A percentile compares a stretch with the other conserved stretches of the same genome.
These are phyloP conservation scores for Magnolia changhungtana DNA, from an alignment of 164 flowering plant genomes.

Conservation along the genomic window DNA sequence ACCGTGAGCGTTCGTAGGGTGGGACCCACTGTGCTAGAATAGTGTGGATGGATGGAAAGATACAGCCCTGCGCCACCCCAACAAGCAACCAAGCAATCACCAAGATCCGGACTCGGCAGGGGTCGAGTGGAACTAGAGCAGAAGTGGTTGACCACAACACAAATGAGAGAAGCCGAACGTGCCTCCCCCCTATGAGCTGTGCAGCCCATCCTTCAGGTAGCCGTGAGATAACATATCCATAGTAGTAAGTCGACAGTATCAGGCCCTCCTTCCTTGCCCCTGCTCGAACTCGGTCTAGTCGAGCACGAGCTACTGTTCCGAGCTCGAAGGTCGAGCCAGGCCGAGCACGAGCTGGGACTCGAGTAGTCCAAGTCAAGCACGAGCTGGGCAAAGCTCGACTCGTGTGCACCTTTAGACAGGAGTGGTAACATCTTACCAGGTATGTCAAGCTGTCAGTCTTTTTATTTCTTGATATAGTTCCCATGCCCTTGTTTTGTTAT, in stretches of 20 bases:
- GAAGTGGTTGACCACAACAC: constrained; percentile 81
- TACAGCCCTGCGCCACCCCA: constrained; percentile 93
- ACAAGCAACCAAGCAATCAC: constrained; percentile 79
- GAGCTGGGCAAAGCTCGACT: too few species aligned
- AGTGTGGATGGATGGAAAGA: constrained; percentile 92
- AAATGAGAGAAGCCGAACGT: constrained; percentile 76
- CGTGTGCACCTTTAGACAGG: too few species aligned
- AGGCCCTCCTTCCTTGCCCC: too few species aligned
- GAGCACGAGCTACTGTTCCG: too few species aligned
- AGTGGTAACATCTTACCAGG: too few species aligned
- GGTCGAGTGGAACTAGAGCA: constrained; percentile 70
- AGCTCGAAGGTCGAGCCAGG: too few species aligned
- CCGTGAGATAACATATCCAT: constrained; percentile 87
- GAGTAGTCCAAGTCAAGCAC: too few species aligned
- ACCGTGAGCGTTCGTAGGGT: constrained; percentile 85
- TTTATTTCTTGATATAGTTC: too few species aligned
- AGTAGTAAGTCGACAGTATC: constrained; percentile 79
- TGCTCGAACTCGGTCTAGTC: too few species aligned
- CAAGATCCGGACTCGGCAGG: constrained; percentile 45
- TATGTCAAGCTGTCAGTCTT: too few species aligned
- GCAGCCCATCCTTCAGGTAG: constrained; percentile 96
- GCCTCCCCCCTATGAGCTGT: constrained; percentile 78
- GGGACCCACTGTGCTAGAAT: constrained; percentile 96
- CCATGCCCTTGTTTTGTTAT: too few species aligned
- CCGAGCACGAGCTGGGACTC: too few species aligned